Evolutionary conservation across 345 rosid species (phyloP).

Genomic region (Gossypium raimondii): DNA sequence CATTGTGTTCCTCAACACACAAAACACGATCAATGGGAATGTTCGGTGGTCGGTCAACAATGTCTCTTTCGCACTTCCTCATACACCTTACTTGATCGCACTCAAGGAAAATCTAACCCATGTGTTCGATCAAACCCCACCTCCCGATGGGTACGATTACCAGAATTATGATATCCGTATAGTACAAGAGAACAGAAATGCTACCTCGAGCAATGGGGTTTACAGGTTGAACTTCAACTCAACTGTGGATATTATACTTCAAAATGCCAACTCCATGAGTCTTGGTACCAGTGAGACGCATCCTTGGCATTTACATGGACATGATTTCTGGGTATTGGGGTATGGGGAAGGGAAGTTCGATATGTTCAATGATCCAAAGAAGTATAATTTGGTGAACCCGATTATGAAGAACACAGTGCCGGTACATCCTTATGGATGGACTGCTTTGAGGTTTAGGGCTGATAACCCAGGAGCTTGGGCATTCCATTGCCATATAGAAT

Average conservation of each 20-base stretch:
- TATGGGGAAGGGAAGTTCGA: constrained; percentile 65
- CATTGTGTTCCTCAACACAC: constrained; percentile 56
- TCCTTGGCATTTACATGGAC: constrained; percentile 83
- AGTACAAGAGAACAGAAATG: constrained; percentile 32
- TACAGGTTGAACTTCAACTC: constrained; percentile 51
- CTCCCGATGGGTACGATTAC: constrained; percentile 35
- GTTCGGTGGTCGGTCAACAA: constrained; percentile 60
- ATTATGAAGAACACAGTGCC: constrained; percentile 79
- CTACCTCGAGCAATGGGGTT: constrained; percentile 32
- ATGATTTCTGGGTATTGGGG: constrained; percentile 78
- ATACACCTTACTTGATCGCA: constrained; percentile 56
- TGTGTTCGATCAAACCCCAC: constrained; percentile 40
- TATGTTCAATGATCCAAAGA: constrained; percentile 30
- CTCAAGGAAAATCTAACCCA: constrained; percentile 39
- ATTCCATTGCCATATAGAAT: constrained; percentile 73
- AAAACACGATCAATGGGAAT: constrained; percentile 38
- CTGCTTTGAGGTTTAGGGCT: constrained; percentile 53
- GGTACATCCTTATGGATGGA: constrained; percentile 67
- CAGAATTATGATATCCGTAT: background rate
- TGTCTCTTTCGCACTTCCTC: constrained; percentile 51
- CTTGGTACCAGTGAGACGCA: constrained; percentile 54
- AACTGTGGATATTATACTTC: constrained; percentile 61
- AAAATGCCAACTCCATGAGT: constrained; percentile 53
- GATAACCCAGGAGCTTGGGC: constrained; percentile 73
- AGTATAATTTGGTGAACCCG: constrained; percentile 57